phyloP scores from a whole-genome alignment of 176 grass and related monocot genomes.

The Rhynchospora breviuscula region DNA sequence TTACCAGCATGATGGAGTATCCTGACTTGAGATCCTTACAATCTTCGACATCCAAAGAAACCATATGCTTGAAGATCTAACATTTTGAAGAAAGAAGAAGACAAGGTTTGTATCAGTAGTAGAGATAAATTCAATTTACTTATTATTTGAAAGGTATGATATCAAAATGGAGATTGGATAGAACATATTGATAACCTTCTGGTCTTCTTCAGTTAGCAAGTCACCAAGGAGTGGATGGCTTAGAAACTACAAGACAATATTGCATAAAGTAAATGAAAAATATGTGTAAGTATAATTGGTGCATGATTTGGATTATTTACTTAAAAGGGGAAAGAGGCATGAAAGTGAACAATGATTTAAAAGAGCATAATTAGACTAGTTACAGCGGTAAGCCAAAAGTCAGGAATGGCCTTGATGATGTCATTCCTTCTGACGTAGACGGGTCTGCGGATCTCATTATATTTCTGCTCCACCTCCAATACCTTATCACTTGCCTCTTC shows the following conservation, averaged over 20 bases:
- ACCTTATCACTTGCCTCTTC: conserved; percentile 84
- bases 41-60: conserved; percentile 67
- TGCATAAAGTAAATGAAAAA: background rate
- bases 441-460: conserved; percentile 69
- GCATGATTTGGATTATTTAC: background rate
- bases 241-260: conserved; percentile 65
- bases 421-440: conserved; percentile 66
- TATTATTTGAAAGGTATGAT: background rate
- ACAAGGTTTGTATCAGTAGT: background rate
- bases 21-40: conserved; percentile 82
- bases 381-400: conserved; percentile 93
- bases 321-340: too few relatives aligned
- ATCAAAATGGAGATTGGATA: background rate
- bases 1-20: conserved; percentile 76
- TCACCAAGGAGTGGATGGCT: conserved; percentile 79
- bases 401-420: conserved; percentile 63
- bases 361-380: too few relatives aligned
- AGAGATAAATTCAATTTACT: background rate
- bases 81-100: conserved; percentile 11
- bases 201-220: conserved; percentile 69
- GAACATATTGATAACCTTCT: too few relatives aligned
- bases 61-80: conserved; percentile 85
- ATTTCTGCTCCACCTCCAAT: conserved; percentile 91
- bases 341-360: background rate
- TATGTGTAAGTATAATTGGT: background rate